phyloP scores from a whole-genome alignment of 108 stramenopile genomes.

The Schizochytrium sp. region DNA sequence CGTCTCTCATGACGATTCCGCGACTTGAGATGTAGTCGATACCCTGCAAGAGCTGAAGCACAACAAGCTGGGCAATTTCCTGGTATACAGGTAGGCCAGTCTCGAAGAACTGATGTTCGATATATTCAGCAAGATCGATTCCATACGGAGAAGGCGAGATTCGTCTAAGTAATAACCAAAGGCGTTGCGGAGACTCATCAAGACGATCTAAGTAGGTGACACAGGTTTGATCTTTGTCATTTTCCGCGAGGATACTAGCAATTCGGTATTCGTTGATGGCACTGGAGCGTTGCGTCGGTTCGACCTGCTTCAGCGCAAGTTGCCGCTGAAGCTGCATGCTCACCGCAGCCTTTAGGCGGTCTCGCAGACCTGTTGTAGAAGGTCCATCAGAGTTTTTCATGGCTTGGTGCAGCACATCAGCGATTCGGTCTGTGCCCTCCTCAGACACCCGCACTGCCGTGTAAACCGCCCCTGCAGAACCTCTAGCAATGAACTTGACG shows the following conservation, averaged over 20 bases:
- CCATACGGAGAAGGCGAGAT: background rate
- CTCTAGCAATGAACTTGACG: background rate
- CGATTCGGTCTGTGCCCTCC: background rate
- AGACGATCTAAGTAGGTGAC: conserved; percentile 39
- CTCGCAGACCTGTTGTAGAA: background rate
- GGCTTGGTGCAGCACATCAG: background rate
- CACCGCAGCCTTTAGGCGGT: conserved; percentile 1
- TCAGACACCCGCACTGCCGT: conserved; percentile 20
- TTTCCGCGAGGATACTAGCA: conserved; percentile 5
- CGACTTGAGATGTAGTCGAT: conserved; percentile 18
- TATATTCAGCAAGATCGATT: background rate
- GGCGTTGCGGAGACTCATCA: background rate
- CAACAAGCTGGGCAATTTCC: conserved; percentile 5
- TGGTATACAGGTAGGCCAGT: background rate
- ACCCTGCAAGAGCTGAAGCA: conserved; percentile 39
- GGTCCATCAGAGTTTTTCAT: background rate
- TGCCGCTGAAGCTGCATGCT: conserved; percentile 49
- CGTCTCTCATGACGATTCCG: conserved; percentile 37
- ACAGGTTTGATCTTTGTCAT: background rate
- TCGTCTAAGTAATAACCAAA: conserved; percentile 4
- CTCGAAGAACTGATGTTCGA: conserved; percentile 25
- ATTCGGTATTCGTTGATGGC: conserved; percentile 31
- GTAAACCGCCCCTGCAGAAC: conserved; percentile 46
- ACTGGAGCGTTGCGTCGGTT: conserved; percentile 36
- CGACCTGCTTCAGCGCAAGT: conserved; percentile 41